Conservation (phyloP, 2,329 filamentous ascomycete species). For the Pseudopithomyces chartarum region DNA sequence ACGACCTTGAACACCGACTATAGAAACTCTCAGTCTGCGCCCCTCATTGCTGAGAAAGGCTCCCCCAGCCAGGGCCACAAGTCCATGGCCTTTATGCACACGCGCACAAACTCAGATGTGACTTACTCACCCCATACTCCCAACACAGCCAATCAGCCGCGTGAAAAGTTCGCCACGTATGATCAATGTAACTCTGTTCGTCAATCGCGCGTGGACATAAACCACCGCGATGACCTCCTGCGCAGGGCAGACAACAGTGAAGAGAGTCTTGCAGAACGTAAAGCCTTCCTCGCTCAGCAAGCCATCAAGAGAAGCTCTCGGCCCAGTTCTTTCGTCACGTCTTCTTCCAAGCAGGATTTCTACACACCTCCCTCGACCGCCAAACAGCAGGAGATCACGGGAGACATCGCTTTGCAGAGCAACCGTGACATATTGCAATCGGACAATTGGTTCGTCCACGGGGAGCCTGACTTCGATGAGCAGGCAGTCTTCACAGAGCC, state of each 20-base stretch:
- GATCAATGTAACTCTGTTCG: constrained; percentile 40
- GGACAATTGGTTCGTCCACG: constrained; percentile 55
- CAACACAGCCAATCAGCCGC: constrained; percentile 59
- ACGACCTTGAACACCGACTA: constrained; percentile 49
- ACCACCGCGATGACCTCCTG: constrained; percentile 37
- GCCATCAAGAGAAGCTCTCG: constrained; percentile 39
- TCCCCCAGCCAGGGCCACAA: constrained; percentile 41
- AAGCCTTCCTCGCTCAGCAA: constrained; percentile 39
- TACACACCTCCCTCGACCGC: constrained; percentile 33
- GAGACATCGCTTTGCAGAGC: constrained; percentile 37
- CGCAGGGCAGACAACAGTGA: constrained; percentile 30
- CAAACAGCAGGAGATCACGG: constrained; percentile 20
- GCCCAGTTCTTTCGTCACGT: constrained; percentile 31
- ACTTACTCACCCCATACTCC: constrained; percentile 58
- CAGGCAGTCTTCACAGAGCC: constrained; percentile 16
- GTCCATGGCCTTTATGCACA: constrained; percentile 80
- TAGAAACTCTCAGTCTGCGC: constrained; percentile 37
- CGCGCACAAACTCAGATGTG: constrained; percentile 67
- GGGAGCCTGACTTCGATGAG: constrained; percentile 21
- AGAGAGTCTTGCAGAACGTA: constrained; percentile 40
- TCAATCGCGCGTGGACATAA: constrained; percentile 45
- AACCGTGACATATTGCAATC: constrained; percentile 45
- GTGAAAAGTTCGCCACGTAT: constrained; percentile 53
- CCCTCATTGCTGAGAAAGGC: constrained; percentile 35
- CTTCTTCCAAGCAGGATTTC: constrained; percentile 36